Evolutionary conservation across 495 filamentous ascomycete species (phyloP), one percentile per base, ranked within the genome.

Genomic region (Niebla homalea): DNA sequence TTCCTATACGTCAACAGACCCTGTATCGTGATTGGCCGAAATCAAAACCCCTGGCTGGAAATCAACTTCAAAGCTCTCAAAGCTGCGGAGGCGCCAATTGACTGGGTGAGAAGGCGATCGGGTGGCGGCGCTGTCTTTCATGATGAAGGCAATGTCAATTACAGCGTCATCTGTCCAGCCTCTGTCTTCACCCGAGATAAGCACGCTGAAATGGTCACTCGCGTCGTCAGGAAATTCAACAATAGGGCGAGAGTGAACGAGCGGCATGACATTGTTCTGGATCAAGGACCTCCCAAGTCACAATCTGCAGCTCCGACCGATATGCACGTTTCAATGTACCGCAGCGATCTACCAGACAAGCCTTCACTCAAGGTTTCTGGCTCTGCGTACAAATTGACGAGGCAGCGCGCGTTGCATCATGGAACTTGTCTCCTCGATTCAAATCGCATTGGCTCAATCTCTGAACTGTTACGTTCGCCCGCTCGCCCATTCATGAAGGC

Each of bases 1-100:
- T 89, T 96, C 52, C 72, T 97, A 16, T 98, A 97, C 67, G 71
- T 77, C 51, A 97, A 98, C 65, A 67, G 72, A 12, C 88, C 90
- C 7, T 83, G 84, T 64, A 74, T 98, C 44, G 78, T 98, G 54
- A 80, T 98, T 51, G 92, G 92, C 14, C 83, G 90, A 42, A 98
- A 98, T 63, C 92, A 98, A 62, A 98, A 98, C 62, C 92, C 92
- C 36, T 98, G 89, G 89, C 70, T 86, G 8, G 92, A 98, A 64
- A 80, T 84, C 42, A 87, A 94, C 63, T 74, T 94, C 26, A 16
- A 58, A 4, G 7, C 45, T 18, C 29, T 48, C 4, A 22, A 22
- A 16, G n/a, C 43, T n/a, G 5, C 43, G 5, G 5, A 21, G 4
- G 6, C 5, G 5, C n/a, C n/a, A 2, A 41, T 48, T 21, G 45